These are phyloP conservation scores for Ogataea polymorpha DNA, from an alignment of 805 yeast species.

Conservation along the genomic window DNA sequence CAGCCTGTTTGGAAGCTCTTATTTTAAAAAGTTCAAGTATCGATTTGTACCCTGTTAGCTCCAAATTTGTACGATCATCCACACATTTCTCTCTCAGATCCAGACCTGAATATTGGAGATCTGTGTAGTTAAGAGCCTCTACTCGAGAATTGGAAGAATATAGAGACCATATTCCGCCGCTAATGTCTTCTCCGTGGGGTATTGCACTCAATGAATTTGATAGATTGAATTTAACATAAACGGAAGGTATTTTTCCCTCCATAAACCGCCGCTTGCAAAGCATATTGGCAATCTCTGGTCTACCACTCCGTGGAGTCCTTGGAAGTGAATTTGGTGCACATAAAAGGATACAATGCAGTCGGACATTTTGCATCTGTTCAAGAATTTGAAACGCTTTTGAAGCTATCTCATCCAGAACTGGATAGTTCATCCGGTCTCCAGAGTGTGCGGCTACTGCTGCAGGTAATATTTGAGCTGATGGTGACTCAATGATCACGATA, in stretches of 20 bases:
- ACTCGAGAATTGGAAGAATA: slow-evolving; percentile 67
- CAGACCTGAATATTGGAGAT: slow-evolving; percentile 75
- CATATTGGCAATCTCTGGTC: slow-evolving; percentile 90
- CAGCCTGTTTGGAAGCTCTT: slow-evolving; percentile 71
- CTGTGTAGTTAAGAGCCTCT: slow-evolving; percentile 57
- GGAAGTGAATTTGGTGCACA: slow-evolving; percentile 82
- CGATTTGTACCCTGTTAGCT: slow-evolving; percentile 66
- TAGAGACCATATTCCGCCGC: slow-evolving; percentile 83
- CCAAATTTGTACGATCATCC: slow-evolving; percentile 76
- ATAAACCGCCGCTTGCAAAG: slow-evolving; percentile 72
- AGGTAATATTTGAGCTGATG: slow-evolving; percentile 17
- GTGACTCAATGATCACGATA: slow-evolving; percentile 73
- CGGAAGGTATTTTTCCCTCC: slow-evolving; percentile 76
- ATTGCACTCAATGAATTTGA: slow-evolving; percentile 59
- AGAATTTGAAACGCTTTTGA: slow-evolving; percentile 43
- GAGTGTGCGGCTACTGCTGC: slow-evolving; percentile 3
- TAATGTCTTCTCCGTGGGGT: slow-evolving; percentile 70
- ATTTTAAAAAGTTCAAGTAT: slow-evolving; percentile 75
- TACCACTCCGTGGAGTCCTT: slow-evolving; percentile 77
- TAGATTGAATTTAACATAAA: slow-evolving; percentile 76
- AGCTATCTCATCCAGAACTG: slow-evolving; percentile 48
- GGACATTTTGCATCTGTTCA: slow-evolving; percentile 62
- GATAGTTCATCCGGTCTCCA: slow-evolving; percentile 28
- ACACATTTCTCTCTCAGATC: slow-evolving; percentile 72
- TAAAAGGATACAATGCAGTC: slow-evolving; percentile 77